Base-by-base conservation (phyloP, 148 eudicot species). In the Cornus florida region DNA sequence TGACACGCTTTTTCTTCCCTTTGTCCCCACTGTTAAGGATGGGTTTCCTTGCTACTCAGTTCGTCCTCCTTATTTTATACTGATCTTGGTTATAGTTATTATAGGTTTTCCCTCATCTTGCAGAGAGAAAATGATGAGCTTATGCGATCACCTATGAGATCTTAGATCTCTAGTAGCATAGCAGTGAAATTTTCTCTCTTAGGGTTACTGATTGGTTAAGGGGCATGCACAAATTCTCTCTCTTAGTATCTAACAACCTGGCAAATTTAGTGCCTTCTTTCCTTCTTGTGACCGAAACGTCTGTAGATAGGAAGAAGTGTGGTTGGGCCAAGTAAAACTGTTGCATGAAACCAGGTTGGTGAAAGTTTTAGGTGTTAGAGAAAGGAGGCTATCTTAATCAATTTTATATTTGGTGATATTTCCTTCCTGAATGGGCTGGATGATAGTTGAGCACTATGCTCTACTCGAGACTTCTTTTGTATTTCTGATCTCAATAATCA, bases 21-120 rank as follows among this genome's bases (percentile, higher is more conserved):
- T 62, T 62, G 23, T 62, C 66, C 66, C 59, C 23, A 6, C 7
- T 57, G 19, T 6, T 62, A 62, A 17, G 66, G 59, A 53, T 68
- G 53, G 31, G 46, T 17, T 74, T 74, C 24, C 41, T 73, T 67
- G 78, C 20, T 67, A 41, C 64, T 16, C 43, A 64, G 19, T 69
- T 75, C 10, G 7, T 33, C 28, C 73, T 39, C 53, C 28, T 48
- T 74, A 13, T 19, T 53, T 53, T 14, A 16, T 53, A 2, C 14
- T 53, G 59, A 53, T 53, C 19, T 53, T 11, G 59, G 59, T 53
- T 16, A 53, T 53, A 12, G 12, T 53, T 53, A 16, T 53, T 11
- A 53, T 53, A 53, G 14, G 14, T 53, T 53, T 53, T 53, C 7
- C 59, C 59, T 53, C 59, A 53, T 16, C 59, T 53, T 53, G 59